A percentile compares a stretch with the other conserved stretches of the same genome.
Conservation (phyloP, 352 stramenopile species). For the Pythium folliculosum region DNA sequence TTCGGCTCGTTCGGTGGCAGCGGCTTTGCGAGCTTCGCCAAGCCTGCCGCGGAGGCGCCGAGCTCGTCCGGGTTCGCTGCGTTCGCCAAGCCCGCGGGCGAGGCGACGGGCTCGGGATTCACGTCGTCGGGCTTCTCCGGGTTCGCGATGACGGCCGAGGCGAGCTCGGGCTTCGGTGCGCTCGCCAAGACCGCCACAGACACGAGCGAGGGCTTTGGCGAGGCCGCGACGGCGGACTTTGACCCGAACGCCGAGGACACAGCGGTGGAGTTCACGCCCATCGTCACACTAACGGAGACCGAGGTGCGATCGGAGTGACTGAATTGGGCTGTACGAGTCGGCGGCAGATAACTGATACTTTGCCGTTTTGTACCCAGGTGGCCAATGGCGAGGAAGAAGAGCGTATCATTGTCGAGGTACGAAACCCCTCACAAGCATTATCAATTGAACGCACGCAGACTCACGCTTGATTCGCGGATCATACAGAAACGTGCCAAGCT, state of each 20-base stretch:
- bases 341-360: slow-evolving; percentile 6
- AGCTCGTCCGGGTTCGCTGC: slow-evolving; percentile 33
- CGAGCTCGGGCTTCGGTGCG: slow-evolving; percentile 21
- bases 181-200: slow-evolving; percentile 21
- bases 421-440: not conserved
- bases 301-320: slow-evolving; percentile 53
- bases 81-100: slow-evolving; percentile 17
- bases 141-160: slow-evolving; percentile 25
- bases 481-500: slow-evolving; percentile 76
- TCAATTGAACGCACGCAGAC: too few species aligned
- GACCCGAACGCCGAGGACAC: slow-evolving; percentile 40
- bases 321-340: too few species aligned
- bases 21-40: slow-evolving; percentile 64
- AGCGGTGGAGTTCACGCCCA: slow-evolving; percentile 39
- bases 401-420: slow-evolving; percentile 67
- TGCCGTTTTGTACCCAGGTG: slow-evolving; percentile 26
- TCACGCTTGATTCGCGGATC: slow-evolving; percentile 1
- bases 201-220: slow-evolving; percentile 26
- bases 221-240: slow-evolving; percentile 48
- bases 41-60: slow-evolving; percentile 21
- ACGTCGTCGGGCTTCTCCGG: slow-evolving; percentile 12
- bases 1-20: slow-evolving; percentile 58
- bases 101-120: not conserved
- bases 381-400: slow-evolving; percentile 80
- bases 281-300: slow-evolving; percentile 61